Evolutionary conservation across 441 rosid genomes (phyloP), one percentile per base, ranked within the genome.

Genomic region (Erysimum cheiri): DNA sequence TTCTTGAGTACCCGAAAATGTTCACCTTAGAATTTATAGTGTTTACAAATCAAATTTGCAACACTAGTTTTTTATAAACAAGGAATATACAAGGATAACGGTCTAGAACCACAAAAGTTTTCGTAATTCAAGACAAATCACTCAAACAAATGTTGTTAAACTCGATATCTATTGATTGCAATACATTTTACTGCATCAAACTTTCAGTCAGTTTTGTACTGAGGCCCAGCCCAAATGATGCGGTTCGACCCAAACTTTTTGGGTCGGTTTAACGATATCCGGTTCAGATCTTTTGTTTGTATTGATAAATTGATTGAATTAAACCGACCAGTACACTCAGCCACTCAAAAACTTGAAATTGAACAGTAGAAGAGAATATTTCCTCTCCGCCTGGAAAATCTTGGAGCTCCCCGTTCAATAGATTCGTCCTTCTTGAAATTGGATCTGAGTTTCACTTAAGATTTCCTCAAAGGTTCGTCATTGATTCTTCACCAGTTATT

Each of bases 281-380:
- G 41, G 57, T 63, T 64, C 46, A 71, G 10, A 22, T 2, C 7
- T 19, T 12, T 41, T 36, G 36, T 41, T 24, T 71, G n/a, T n/a
- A 28, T 15, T 47, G 11, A 46, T 31, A 13, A 15, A 11, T 29
- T n/a, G 9, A 26, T 22, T 54, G 14, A 22, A 64, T 29, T 29
- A 56, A 64, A 72, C 76, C 66, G 76, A 29, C 13, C 15, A 15
- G 15, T 55, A 7, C 24, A 15, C 50, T 50, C 35, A 4, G 22
- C n/a, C 59, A 12, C 62, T 33, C 8, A 7, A 43, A 43, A 43
- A 11, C 43, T 60, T 8, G 39, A 60, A 61, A 44, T 33, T 48
- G 32, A 41, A 26, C 24, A 13, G 15, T 41, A 49, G 55, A 48
- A 29, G 15, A 35, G 13, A 22, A 1, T 22, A 1, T 69, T 14